Conservation (phyloP, 2,329 filamentous ascomycete species). For the Beauveria varroae region DNA sequence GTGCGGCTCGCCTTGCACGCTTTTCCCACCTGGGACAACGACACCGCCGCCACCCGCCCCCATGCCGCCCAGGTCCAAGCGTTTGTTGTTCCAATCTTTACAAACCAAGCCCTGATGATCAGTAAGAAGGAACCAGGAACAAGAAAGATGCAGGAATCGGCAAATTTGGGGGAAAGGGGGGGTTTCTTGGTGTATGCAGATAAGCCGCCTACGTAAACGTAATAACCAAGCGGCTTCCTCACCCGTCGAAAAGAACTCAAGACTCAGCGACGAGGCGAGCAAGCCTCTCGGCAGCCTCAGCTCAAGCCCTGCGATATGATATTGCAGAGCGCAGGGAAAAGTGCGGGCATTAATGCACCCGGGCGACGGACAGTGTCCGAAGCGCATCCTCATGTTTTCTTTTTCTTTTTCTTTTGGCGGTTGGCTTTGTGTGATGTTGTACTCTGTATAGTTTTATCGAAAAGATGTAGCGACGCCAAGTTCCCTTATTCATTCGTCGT, state of each 20-base stretch:
- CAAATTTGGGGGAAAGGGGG: not conserved
- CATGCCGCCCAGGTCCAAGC: slow-evolving; percentile 5
- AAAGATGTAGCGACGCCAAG: not conserved
- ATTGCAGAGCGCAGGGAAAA: not conserved
- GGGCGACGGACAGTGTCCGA: slow-evolving; percentile 3
- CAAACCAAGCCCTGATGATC: not conserved
- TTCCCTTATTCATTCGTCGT: not conserved
- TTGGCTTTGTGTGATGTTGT: not conserved
- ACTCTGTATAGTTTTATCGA: not conserved
- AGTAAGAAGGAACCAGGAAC: not conserved
- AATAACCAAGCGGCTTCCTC: not conserved
- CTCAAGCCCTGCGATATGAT: slow-evolving; percentile 1
- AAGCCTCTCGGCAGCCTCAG: not conserved
- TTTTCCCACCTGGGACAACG: slow-evolving; percentile 5
- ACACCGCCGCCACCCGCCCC: slow-evolving; percentile 9
- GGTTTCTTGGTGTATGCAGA: not conserved
- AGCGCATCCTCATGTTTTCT: not conserved
- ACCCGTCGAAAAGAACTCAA: slow-evolving; percentile 1
- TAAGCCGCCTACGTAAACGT: not conserved
- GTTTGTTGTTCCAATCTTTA: not conserved
- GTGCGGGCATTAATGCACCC: not conserved
- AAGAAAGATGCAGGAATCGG: not conserved
- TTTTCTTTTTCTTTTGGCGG: not conserved
- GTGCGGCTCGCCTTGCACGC: slow-evolving; percentile 1
- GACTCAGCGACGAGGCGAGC: not conserved